A percentile compares a stretch with the other conserved stretches of the same genome.
Evolutionary conservation across 805 yeast species (phyloP).

Genomic region (Pichia rugopelliculosa): DNA sequence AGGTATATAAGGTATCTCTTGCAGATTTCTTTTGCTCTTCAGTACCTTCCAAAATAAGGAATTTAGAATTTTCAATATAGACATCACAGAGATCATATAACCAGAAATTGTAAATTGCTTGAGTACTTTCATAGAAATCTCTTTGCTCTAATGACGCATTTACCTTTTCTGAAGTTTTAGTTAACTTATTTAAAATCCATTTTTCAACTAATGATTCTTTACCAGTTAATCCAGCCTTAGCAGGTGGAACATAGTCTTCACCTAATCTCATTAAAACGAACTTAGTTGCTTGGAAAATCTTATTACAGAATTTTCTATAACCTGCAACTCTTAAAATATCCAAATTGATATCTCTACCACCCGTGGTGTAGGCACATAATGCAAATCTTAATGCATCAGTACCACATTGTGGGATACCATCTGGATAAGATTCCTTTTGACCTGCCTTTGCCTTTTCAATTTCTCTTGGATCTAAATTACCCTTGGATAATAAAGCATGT

Average conservation of each 20-base stretch:
- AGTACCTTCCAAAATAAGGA: slow-evolving; percentile 85
- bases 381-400: slow-evolving; percentile 98
- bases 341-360: slow-evolving; percentile 96
- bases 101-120: slow-evolving; percentile 90
- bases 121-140: slow-evolving; percentile 84
- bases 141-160: slow-evolving; percentile 68
- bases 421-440: slow-evolving; percentile 84
- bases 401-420: slow-evolving; percentile 98
- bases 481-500: slow-evolving; percentile 67
- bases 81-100: slow-evolving; percentile 91
- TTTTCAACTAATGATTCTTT: slow-evolving; percentile 87
- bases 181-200: slow-evolving; percentile 89
- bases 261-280: slow-evolving; percentile 92
- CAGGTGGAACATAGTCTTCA: slow-evolving; percentile 78
- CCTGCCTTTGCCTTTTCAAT: slow-evolving; percentile 81
- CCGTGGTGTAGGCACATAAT: slow-evolving; percentile 95
- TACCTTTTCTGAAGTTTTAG: slow-evolving; percentile 57
- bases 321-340: slow-evolving; percentile 97
- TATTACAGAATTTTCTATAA: slow-evolving; percentile 98
- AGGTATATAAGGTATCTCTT: slow-evolving; percentile 86
- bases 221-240: slow-evolving; percentile 52
- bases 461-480: slow-evolving; percentile 88
- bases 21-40: slow-evolving; percentile 81
- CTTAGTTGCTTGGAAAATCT: slow-evolving; percentile 97
- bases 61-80: slow-evolving; percentile 95